Conservation (phyloP, 2,329 filamentous ascomycete species). For the Hortaea sp. region DNA sequence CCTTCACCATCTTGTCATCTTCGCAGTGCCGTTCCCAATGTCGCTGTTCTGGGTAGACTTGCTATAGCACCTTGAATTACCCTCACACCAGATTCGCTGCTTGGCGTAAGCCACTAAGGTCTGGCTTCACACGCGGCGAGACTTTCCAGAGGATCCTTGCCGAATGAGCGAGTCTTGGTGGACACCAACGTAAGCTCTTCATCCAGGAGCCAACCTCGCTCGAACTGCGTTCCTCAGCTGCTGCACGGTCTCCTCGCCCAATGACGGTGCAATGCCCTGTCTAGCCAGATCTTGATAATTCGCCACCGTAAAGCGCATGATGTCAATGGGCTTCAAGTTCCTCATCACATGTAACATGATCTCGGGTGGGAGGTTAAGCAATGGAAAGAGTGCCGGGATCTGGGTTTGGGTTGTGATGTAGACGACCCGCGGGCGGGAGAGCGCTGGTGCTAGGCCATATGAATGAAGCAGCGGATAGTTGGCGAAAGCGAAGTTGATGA, state of each 20-base stretch:
- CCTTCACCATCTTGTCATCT: too few species aligned
- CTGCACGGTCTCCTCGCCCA: slow-evolving; percentile 17
- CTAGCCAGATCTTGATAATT: slow-evolving; percentile 25
- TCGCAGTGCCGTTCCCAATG: too few species aligned
- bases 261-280: slow-evolving; percentile 25
- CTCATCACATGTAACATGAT: slow-evolving; percentile 29
- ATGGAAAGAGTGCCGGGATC: slow-evolving; percentile 19
- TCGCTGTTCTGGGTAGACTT: too few species aligned
- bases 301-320: slow-evolving; percentile 31
- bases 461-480: slow-evolving; percentile 34
- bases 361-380: slow-evolving; percentile 30
- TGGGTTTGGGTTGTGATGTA: slow-evolving; percentile 22
- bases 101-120: too few species aligned
- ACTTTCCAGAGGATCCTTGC: too few species aligned
- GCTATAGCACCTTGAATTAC: too few species aligned
- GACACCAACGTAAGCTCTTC: neutral
- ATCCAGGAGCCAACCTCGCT: neutral
- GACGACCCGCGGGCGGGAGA: slow-evolving; percentile 20
- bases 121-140: too few species aligned
- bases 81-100: too few species aligned
- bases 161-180: too few species aligned
- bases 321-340: slow-evolving; percentile 23
- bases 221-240: slow-evolving; percentile 16
- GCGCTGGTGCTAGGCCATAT: slow-evolving; percentile 26
- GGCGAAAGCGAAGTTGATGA: slow-evolving; percentile 37